Conservation (phyloP, 1,139 yeast genomes). For the Yamadazyma atmosphaerica region DNA sequence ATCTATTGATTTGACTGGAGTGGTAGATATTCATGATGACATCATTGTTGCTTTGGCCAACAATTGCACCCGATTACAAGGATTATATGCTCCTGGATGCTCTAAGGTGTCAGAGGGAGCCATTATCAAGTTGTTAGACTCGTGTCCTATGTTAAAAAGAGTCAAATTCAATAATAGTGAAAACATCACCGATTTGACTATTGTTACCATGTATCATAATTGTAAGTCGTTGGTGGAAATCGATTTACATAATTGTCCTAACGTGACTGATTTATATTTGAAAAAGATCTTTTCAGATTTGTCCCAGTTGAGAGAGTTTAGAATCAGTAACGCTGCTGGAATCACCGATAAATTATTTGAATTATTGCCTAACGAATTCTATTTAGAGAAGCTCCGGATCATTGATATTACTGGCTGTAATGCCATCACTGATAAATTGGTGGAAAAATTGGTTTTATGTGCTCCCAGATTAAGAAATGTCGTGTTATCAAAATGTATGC, state of each 20-base stretch:
- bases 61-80: constrained; percentile 78
- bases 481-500: constrained; percentile 84
- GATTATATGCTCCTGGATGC: constrained; percentile 88
- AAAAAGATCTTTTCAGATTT: constrained; percentile 62
- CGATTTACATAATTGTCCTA: constrained; percentile 82
- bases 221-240: constrained; percentile 87
- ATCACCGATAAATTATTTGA: constrained; percentile 67
- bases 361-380: constrained; percentile 41
- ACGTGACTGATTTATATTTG: constrained; percentile 64
- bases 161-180: constrained; percentile 77
- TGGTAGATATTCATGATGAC: constrained; percentile 64
- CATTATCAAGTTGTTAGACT: constrained; percentile 55
- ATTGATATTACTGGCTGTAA: constrained; percentile 86
- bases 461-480: constrained; percentile 90
- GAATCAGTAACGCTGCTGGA: constrained; percentile 72
- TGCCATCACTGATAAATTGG: constrained; percentile 76
- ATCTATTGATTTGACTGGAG: constrained; percentile 88
- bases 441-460: constrained; percentile 66
- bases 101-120: constrained; percentile 66
- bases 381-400: constrained; percentile 60
- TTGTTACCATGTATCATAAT: constrained; percentile 60
- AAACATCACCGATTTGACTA: constrained; percentile 66
- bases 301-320: constrained; percentile 76
- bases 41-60: constrained; percentile 69
- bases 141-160: constrained; percentile 78